Percentiles rank a stretch among this genome's conserved stretches.
phyloP scores from a whole-genome alignment of 495 filamentous ascomycete species.

The Jackrogersella minutella region DNA sequence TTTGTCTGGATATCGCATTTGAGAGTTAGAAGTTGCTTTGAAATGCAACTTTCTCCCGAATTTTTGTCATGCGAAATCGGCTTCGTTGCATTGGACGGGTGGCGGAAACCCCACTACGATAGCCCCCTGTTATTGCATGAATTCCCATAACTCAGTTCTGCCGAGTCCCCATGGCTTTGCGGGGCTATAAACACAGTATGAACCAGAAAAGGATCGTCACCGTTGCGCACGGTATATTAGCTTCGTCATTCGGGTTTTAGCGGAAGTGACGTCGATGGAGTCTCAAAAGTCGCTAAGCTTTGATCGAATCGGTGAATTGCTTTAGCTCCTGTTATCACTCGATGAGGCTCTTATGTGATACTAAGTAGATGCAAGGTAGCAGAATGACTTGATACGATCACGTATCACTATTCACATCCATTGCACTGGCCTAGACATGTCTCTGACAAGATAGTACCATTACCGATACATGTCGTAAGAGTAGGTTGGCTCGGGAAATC shows the following conservation, averaged over 20 bases:
- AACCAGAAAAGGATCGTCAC: background rate
- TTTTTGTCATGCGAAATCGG: constrained; percentile 45
- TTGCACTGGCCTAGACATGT: too few species aligned
- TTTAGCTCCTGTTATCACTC: background rate
- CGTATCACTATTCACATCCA: too few species aligned
- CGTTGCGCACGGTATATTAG: background rate
- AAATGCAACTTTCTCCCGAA: constrained; percentile 47
- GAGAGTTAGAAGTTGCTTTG: constrained; percentile 49
- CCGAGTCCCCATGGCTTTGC: too few species aligned
- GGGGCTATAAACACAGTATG: background rate
- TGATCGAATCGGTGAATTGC: background rate
- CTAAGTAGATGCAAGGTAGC: background rate
- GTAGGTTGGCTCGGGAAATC: too few species aligned
- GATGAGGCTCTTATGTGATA: constrained; percentile 1
- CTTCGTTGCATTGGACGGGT: constrained; percentile 30
- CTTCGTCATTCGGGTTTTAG: background rate
- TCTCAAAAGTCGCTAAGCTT: background rate
- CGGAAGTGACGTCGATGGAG: constrained; percentile 7
- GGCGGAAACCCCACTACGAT: constrained; percentile 20
- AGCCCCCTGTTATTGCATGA: background rate
- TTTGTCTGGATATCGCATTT: background rate
- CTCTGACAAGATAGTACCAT: too few species aligned
- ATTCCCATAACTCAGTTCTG: too few species aligned
- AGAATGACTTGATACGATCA: too few species aligned
- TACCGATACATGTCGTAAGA: too few species aligned